phyloP scores from a whole-genome alignment of 2,329 filamentous ascomycete genomes.

The Ampelomyces quisqualis region DNA sequence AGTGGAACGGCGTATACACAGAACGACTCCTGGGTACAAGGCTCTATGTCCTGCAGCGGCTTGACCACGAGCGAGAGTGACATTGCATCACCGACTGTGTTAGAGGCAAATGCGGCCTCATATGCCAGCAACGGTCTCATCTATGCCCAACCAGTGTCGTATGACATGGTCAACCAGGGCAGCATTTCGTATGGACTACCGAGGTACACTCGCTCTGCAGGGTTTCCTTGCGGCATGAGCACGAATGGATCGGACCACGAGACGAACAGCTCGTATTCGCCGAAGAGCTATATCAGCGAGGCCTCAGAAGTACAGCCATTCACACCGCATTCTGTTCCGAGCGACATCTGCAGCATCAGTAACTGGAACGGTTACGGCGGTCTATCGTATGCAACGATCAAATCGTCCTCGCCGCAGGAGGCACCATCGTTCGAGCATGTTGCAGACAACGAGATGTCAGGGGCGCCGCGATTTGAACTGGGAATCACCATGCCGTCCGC shows the following conservation, averaged over 20 bases:
- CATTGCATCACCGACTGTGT: too few species aligned
- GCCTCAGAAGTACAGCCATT: conserved; percentile 5
- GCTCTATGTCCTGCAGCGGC: conserved; percentile 6
- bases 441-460: neutral
- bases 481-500: neutral
- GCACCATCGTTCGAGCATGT: neutral
- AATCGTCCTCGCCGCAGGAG: conserved; percentile 4
- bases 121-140: too few species aligned
- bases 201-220: conserved; percentile 1
- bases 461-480: neutral
- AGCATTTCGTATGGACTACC: too few species aligned
- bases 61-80: too few species aligned
- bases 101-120: too few species aligned
- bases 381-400: neutral
- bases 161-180: too few species aligned
- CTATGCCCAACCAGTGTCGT: too few species aligned
- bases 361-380: conserved; percentile 6
- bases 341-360: conserved; percentile 4
- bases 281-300: conserved; percentile 25
- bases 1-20: too few species aligned
- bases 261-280: conserved; percentile 18
- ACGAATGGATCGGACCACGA: conserved; percentile 10
- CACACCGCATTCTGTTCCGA: conserved; percentile 9
- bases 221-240: conserved; percentile 7
- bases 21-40: too few species aligned